Conservation (phyloP, 2,329 filamentous ascomycete genomes). For the Ilyonectria robusta region DNA sequence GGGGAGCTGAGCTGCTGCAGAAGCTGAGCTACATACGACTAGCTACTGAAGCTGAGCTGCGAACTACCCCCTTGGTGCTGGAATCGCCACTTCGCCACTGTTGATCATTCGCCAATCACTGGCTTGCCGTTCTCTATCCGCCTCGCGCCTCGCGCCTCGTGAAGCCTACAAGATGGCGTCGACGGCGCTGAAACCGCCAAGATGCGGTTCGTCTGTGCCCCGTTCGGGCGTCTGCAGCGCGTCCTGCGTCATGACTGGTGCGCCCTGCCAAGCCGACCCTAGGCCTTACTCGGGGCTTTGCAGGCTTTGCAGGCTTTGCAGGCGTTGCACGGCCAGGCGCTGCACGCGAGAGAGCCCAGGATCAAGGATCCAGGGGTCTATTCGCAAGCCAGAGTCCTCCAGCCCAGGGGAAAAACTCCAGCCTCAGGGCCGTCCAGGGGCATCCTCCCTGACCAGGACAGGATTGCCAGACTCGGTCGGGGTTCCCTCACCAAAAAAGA, state of each 20-base stretch:
- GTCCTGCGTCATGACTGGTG: slow-evolving; percentile 24
- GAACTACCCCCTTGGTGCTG: not conserved
- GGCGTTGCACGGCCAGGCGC: slow-evolving; percentile 15
- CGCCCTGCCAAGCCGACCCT: not conserved
- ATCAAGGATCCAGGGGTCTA: not conserved
- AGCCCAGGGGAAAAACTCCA: not conserved
- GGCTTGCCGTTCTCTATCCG: not conserved
- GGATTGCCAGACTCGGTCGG: not conserved
- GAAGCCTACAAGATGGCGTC: slow-evolving; percentile 4
- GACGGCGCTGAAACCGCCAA: slow-evolving; percentile 20
- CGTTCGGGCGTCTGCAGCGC: slow-evolving; percentile 9
- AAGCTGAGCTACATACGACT: not conserved
- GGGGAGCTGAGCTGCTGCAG: not conserved
- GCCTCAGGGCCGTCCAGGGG: slow-evolving; percentile 13
- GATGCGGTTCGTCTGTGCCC: slow-evolving; percentile 4
- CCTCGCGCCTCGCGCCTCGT: not conserved
- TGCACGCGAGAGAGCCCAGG: slow-evolving; percentile 2
- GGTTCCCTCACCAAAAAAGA: too few species aligned
- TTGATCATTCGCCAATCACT: not conserved
- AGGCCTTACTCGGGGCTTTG: not conserved
- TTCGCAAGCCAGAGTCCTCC: not conserved
- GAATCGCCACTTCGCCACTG: slow-evolving; percentile 4
- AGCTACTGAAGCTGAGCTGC: not conserved
- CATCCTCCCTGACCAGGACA: not conserved
- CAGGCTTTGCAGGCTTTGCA: slow-evolving; percentile 4